These are phyloP conservation scores for Centella asiatica DNA, from an alignment of 129 eudicot genomes.

Conservation along the genomic window DNA sequence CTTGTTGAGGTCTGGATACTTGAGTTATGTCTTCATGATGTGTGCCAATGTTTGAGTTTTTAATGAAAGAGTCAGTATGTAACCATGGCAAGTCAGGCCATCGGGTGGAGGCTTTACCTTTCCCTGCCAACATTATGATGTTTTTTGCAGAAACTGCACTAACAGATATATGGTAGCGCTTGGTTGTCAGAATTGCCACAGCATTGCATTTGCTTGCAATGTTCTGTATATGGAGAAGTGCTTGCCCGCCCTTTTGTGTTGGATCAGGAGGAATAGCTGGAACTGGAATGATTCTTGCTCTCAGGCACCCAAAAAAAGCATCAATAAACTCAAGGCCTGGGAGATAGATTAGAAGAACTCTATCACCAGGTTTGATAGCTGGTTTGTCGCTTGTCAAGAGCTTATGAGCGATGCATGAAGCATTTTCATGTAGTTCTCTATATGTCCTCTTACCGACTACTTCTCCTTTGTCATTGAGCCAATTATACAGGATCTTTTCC, in stretches of 20 bases:
- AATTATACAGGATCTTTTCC: conserved; percentile 30
- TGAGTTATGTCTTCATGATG: conserved; percentile 15
- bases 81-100: conserved; percentile 48
- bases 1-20: conserved; percentile 11
- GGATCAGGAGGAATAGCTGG: conserved; percentile 51
- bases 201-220: conserved; percentile 35
- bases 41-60: conserved; percentile 21
- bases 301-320: conserved; percentile 36
- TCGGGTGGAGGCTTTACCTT: conserved; percentile 19
- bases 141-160: conserved; percentile 32
- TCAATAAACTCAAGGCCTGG: conserved; percentile 45
- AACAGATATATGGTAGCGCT: conserved; percentile 30
- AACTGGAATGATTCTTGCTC: conserved; percentile 39
- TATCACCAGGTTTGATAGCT: conserved; percentile 30
- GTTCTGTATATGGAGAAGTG: conserved; percentile 37
- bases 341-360: conserved; percentile 35
- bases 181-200: conserved; percentile 37
- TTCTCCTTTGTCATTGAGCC: conserved; percentile 41
- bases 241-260: conserved; percentile 33
- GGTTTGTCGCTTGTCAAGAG: conserved; percentile 34
- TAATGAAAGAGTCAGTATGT: conserved; percentile 41
- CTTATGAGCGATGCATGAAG: conserved; percentile 26
- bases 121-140: conserved; percentile 21
- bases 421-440: conserved; percentile 27
- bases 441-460: conserved; percentile 20